These are phyloP conservation scores for Poa pratensis DNA, from an alignment of 176 grass and related monocot genomes.

Conservation along the genomic window DNA sequence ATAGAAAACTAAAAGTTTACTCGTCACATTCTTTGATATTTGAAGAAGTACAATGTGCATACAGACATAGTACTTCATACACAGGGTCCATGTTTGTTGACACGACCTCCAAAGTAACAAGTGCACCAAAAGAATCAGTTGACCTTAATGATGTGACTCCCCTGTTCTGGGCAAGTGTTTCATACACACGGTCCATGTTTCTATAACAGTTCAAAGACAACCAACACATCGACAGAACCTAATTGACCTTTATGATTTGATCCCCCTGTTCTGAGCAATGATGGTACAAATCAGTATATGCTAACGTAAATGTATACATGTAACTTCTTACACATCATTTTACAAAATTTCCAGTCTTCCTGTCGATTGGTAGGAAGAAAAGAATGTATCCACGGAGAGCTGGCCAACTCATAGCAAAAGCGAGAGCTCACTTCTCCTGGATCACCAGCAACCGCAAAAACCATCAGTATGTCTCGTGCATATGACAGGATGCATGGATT, in stretches of 20 bases:
- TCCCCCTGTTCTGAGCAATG: constrained; percentile 19
- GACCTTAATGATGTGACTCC: neutral
- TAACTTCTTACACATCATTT: constrained; percentile 39
- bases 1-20: neutral
- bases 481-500: neutral
- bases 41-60: constrained; percentile 19
- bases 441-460: constrained; percentile 35
- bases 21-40: neutral
- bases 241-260: constrained; percentile 34
- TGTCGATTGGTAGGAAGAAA: constrained; percentile 16
- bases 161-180: neutral
- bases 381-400: constrained; percentile 46
- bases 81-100: neutral
- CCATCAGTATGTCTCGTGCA: constrained; percentile 16
- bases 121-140: constrained; percentile 32
- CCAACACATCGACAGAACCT: constrained; percentile 31
- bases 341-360: constrained; percentile 51
- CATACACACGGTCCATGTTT: neutral
- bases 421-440: constrained; percentile 46
- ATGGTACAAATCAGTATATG: constrained; percentile 43
- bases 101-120: constrained; percentile 13
- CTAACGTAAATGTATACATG: constrained; percentile 4
- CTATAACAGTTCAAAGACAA: constrained; percentile 46
- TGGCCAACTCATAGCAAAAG: constrained; percentile 36
- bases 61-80: neutral